Base-by-base conservation (phyloP, 345 rosid species). In the Arabis hirsuta region DNA sequence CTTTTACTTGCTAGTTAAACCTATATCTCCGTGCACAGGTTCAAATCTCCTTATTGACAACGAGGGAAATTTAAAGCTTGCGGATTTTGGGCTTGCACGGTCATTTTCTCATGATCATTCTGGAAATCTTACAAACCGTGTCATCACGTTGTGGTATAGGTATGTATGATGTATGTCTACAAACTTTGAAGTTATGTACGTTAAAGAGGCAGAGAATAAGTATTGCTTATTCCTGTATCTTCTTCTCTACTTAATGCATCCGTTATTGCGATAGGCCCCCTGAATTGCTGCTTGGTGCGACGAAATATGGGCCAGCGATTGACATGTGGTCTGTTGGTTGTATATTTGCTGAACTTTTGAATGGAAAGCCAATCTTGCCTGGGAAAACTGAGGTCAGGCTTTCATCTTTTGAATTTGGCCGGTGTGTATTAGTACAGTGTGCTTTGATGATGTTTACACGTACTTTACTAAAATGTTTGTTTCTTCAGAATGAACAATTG, bases 271-370 rank as follows among this genome's bases (percentile, higher is more conserved):
- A 29, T 81, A 94, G 99, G 80, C 99, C 99, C 32, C 98, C 98
- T 3, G 98, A 94, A 62, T 85, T 94, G 81, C 85, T 94, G 53
- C 97, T 94, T 74, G 98, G 98, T 67, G 83, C 97, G 63, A 91
- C 97, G 16, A 89, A 89, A 73, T 94, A 94, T 69, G 95, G 97
- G 61, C 97, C 98, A 62, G 95, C 97, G 38, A 95, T 91, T 77
- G 97, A 91, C 72, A 91, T 91, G 91, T 91, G 97, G 97, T 91
- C 98, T 4, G 98, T 91, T 59, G 97, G 97, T 62, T 94, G 98
- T 63, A 89, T 94, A 60, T 87, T 94, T 85, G 98, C 98, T 13
- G 98, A 94, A 79, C 91, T 94, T 55, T 72, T 94, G 67, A 86
- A 87, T 45, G 97, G 96, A 56, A 91, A 94, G 71, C 97, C 97